Conservation (phyloP, 176 grass and related monocot genomes). For the Rhynchospora pubera region DNA sequence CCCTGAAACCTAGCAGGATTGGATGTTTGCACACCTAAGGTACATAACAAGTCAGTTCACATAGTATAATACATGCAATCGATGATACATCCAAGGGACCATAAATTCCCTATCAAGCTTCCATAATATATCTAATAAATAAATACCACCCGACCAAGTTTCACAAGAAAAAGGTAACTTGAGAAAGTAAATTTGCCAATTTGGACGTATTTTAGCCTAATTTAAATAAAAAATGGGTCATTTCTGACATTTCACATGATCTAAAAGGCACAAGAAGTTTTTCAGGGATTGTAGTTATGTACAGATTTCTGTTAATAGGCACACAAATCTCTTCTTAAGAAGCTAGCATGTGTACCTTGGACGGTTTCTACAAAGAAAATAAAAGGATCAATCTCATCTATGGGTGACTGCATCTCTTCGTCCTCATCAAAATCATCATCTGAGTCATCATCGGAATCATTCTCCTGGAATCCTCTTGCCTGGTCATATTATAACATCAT, state of each 20-base stretch:
- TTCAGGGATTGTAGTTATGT: not conserved
- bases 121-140: not conserved
- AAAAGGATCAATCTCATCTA: constrained; percentile 92
- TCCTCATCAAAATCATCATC: constrained; percentile 76
- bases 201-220: not conserved
- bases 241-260: not conserved
- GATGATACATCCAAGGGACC: not conserved
- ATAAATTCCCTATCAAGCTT: not conserved
- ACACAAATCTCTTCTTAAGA: not conserved
- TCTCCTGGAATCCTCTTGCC: constrained; percentile 82
- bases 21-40: constrained; percentile 57
- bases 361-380: constrained; percentile 84
- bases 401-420: constrained; percentile 72
- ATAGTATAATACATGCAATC: not conserved
- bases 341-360: constrained; percentile 44
- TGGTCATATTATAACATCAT: constrained; percentile 26
- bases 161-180: not conserved
- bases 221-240: not conserved
- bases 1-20: constrained; percentile 56
- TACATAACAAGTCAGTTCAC: not conserved
- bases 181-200: not conserved
- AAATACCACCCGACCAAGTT: not conserved
- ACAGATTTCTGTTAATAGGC: not conserved
- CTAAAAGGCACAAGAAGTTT: not conserved
- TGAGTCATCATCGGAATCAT: constrained; percentile 64